Evolutionary conservation across 129 eudicot genomes (phyloP).

Genomic region (Sambucus nigra): DNA sequence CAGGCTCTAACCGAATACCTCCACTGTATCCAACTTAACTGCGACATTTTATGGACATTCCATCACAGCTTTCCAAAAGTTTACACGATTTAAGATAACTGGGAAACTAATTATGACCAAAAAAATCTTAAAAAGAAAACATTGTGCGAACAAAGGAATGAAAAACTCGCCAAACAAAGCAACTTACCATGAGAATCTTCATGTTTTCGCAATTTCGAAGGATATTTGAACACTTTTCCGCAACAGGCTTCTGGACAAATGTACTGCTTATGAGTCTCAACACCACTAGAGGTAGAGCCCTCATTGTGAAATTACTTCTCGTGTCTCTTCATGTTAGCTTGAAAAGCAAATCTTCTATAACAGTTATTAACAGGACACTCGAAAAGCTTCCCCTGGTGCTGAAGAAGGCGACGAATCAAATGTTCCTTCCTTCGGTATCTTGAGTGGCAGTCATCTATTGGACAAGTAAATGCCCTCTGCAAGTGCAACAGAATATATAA

Average conservation of each 20-base stretch:
- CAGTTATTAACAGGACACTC: slow-evolving; percentile 51
- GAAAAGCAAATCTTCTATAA: slow-evolving; percentile 37
- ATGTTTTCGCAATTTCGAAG: slow-evolving; percentile 55
- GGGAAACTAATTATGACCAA: too few species aligned
- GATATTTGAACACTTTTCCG: slow-evolving; percentile 64
- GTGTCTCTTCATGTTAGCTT: slow-evolving; percentile 66
- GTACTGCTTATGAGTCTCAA: slow-evolving; percentile 21
- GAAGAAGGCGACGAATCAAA: slow-evolving; percentile 68
- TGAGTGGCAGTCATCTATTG: slow-evolving; percentile 56
- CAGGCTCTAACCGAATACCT: slow-evolving; percentile 66
- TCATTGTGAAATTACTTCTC: slow-evolving; percentile 51
- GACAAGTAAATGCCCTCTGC: slow-evolving; percentile 79
- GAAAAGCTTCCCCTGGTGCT: slow-evolving; percentile 73
- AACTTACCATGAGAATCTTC: slow-evolving; percentile 65
- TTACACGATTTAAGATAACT: neutral
- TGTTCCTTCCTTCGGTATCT: slow-evolving; percentile 86
- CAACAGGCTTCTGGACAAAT: slow-evolving; percentile 66
- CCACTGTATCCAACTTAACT: slow-evolving; percentile 57
- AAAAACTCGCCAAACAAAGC: neutral
- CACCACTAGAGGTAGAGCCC: slow-evolving; percentile 3
- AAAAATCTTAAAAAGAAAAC: neutral
- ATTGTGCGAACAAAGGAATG: neutral
- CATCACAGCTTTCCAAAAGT: neutral
- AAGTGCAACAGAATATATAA: too few species aligned
- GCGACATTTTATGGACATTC: slow-evolving; percentile 14